A percentile compares a stretch with the other conserved stretches of the same genome.
Conservation (phyloP, 1,284 basidiomycete genomes). For the Pseudomicrostroma phylloplanum region DNA sequence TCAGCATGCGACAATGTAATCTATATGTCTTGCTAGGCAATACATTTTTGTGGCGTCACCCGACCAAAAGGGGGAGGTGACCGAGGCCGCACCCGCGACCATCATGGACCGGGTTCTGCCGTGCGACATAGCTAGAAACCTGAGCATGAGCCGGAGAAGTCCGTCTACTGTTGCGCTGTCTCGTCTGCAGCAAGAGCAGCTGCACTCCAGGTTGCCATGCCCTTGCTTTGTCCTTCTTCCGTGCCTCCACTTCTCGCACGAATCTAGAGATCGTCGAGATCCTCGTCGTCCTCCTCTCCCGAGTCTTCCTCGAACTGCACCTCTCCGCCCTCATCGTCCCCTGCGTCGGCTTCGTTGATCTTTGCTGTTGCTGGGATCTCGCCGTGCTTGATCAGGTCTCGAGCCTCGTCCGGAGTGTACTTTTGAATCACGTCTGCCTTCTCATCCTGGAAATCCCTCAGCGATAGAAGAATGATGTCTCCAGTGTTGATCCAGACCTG, state of each 20-base stretch:
- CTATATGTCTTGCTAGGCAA: too few relatives aligned
- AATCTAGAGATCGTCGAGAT: constrained; percentile 21
- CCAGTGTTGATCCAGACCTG: constrained; percentile 96
- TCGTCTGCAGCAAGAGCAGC: too few relatives aligned
- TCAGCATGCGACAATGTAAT: too few relatives aligned
- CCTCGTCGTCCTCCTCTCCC: constrained; percentile 44
- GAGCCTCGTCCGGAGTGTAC: constrained; percentile 85
- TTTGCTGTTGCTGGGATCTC: constrained; percentile 96
- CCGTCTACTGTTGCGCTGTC: too few relatives aligned
- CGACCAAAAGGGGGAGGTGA: too few relatives aligned
- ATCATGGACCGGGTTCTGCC: too few relatives aligned
- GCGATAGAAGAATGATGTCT: constrained; percentile 90
- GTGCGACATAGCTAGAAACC: too few relatives aligned
- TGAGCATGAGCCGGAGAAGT: too few relatives aligned
- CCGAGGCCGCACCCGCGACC: too few relatives aligned
- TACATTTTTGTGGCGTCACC: too few relatives aligned
- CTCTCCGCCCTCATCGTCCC: constrained; percentile 35
- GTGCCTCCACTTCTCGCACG: background rate
- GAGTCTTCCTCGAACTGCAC: constrained; percentile 51
- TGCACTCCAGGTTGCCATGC: background rate
- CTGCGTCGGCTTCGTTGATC: constrained; percentile 91
- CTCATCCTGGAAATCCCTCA: constrained; percentile 98
- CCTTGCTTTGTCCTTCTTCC: background rate
- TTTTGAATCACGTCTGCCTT: constrained; percentile 99
- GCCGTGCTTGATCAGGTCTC: constrained; percentile 85